Conservation (phyloP, 108 stramenopile species). For the Skeletonema tropicum region DNA sequence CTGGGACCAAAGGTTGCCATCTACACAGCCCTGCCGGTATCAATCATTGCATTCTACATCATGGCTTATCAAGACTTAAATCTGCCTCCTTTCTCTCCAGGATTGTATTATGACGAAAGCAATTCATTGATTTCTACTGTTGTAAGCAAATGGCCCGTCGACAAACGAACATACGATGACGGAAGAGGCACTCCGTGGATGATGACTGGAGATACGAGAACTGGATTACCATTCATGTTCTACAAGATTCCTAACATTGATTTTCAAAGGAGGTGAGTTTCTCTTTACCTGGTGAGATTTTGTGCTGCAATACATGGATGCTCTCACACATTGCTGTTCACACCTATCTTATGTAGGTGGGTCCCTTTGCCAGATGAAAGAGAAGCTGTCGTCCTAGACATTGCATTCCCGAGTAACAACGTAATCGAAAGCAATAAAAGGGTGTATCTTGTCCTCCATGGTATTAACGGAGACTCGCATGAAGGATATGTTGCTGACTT, state of each 20-base stretch:
- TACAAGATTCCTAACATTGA: constrained; percentile 34
- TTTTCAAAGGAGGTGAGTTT: constrained; percentile 44
- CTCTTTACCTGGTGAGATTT: neutral
- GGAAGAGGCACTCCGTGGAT: constrained; percentile 75
- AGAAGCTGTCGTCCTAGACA: constrained; percentile 81
- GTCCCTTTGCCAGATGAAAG: constrained; percentile 49
- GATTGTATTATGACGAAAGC: constrained; percentile 59
- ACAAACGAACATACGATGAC: constrained; percentile 52
- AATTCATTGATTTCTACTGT: constrained; percentile 54
- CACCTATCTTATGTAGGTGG: constrained; percentile 41
- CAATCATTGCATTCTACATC: constrained; percentile 9
- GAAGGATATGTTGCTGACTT: constrained; percentile 89
- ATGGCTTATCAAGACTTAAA: constrained; percentile 36
- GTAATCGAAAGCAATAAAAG: constrained; percentile 60
- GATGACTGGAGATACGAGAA: constrained; percentile 76
- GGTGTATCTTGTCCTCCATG: constrained; percentile 88
- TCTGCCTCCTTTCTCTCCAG: constrained; percentile 52
- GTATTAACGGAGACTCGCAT: constrained; percentile 81
- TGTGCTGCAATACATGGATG: neutral
- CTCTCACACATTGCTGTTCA: neutral
- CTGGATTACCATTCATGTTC: constrained; percentile 77
- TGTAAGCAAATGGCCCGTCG: constrained; percentile 61
- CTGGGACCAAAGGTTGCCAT: constrained; percentile 39
- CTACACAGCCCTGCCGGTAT: constrained; percentile 32
- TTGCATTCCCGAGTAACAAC: constrained; percentile 64